Evolutionary conservation across 2,329 filamentous ascomycete genomes (phyloP), one percentile per base, ranked within the genome.

Genomic region (Trichoderma koningiopsis): DNA sequence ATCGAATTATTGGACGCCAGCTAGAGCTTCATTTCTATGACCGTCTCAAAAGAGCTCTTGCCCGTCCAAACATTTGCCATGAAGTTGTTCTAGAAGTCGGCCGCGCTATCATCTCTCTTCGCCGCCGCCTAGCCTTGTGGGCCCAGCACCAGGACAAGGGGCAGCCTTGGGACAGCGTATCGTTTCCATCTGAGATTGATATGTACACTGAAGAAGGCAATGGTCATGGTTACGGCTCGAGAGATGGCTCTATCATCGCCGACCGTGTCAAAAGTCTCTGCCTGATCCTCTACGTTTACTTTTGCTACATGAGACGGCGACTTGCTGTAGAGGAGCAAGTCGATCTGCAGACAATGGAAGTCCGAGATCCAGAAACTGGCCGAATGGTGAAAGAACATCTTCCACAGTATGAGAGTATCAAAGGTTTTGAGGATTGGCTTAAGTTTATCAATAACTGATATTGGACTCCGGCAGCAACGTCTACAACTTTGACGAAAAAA

Each of bases 281-380:
- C 47, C n/a, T 53, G 37, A 62, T 68, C 11, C 65, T 70, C 22
- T 70, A 70, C 14, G 43, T 70, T 13, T 68, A 70, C 24, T 68
- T 52, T 43, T 70, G 69, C 33, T 70, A 65, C 27, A 60, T 67
- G 68, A 53, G 37, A 57, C 68, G 68, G 24, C 47, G 56, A 4
- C 35, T 67, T 8, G 5, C 56, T 5, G 35, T 27, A 2, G 47
- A 33, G 11, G 61, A 66, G 4, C 53, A 40, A 19, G 14, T 33
- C 13, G 7, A 13, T 31, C 22, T 63, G 22, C 33, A 19, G 5
- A 64, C 24, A 31, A 57, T 59, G 29, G 22, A 10, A 27, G 53
- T 69, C 13, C 13, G 27, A 8, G 57, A 70, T 33, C 56, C 68
- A 6, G 68, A 62, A n/a, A 37, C 19, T 5, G 14, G 1, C 5